These are phyloP conservation scores for Paramyrothecium roridum DNA, from an alignment of 2,329 filamentous ascomycete genomes.

Conservation along the genomic window DNA sequence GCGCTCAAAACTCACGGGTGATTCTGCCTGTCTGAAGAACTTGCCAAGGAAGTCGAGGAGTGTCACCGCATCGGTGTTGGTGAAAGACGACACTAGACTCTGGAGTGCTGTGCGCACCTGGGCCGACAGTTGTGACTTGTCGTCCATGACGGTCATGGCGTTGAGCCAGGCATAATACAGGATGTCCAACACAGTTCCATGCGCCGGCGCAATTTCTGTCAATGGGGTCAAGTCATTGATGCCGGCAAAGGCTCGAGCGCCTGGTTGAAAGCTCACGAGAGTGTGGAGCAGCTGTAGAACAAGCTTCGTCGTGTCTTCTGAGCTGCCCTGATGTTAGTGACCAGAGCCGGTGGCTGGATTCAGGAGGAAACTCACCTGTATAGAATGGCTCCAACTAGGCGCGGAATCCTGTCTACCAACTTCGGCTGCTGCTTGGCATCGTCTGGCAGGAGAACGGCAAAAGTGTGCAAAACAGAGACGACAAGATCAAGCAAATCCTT, in stretches of 20 bases:
- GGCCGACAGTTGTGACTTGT: conserved; percentile 23
- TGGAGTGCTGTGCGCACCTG: conserved; percentile 47
- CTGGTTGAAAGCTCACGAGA: conserved; percentile 49
- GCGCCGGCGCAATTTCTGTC: conserved; percentile 52
- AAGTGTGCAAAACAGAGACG: conserved; percentile 61
- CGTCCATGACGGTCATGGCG: conserved; percentile 28
- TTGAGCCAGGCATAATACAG: conserved; percentile 56
- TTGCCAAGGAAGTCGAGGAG: conserved; percentile 54
- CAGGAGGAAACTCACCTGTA: conserved; percentile 40
- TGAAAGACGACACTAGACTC: conserved; percentile 50
- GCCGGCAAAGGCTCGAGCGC: conserved; percentile 44
- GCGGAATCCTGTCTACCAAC: conserved; percentile 50
- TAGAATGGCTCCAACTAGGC: conserved; percentile 49
- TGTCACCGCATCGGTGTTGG: conserved; percentile 57
- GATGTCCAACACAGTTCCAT: conserved; percentile 53
- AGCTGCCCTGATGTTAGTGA: conserved; percentile 29
- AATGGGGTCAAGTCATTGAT: conserved; percentile 52
- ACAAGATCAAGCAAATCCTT: conserved; percentile 62
- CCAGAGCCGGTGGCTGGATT: background rate
- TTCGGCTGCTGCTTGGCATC: conserved; percentile 38
- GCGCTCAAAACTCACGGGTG: conserved; percentile 40
- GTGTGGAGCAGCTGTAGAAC: conserved; percentile 56
- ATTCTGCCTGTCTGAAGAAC: conserved; percentile 46
- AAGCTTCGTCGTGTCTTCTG: conserved; percentile 46
- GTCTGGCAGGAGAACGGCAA: conserved; percentile 54